A percentile compares a stretch with the other conserved stretches of the same genome.
Evolutionary conservation across 192 early-diverging fungal genomes (phyloP).

Genomic region (Powellomyces hirtus): DNA sequence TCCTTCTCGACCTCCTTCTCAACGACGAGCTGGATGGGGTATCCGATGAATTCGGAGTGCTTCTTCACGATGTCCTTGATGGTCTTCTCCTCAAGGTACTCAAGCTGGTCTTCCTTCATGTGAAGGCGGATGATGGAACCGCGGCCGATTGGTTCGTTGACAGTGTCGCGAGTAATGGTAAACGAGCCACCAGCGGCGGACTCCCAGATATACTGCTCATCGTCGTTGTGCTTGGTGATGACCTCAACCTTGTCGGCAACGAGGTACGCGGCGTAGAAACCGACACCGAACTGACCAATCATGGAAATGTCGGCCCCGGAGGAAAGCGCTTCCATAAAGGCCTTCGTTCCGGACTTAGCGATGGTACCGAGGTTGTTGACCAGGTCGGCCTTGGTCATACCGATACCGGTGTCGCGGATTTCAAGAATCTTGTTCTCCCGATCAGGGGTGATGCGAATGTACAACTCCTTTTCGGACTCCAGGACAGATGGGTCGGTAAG

Average conservation of each 20-base stretch:
- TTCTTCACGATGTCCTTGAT: constrained; percentile 99
- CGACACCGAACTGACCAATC: constrained; percentile 99
- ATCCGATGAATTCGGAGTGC: constrained; percentile 99
- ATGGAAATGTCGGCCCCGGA: constrained; percentile 97
- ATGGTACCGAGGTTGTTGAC: constrained; percentile 99
- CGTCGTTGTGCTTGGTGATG: constrained; percentile 96
- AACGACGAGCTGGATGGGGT: constrained; percentile 95
- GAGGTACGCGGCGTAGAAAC: constrained; percentile 99
- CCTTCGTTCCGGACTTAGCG: constrained; percentile 99
- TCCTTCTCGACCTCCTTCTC: constrained; percentile 99
- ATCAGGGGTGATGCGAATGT: constrained; percentile 92
- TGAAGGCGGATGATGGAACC: constrained; percentile 93
- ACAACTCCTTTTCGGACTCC: constrained; percentile 90
- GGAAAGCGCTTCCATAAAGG: constrained; percentile 98
- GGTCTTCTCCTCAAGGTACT: constrained; percentile 98
- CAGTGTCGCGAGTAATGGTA: constrained; percentile 91
- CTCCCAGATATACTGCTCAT: constrained; percentile 95
- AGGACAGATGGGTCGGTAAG: constrained; percentile 91
- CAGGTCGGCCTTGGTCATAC: constrained; percentile 94
- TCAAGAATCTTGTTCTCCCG: constrained; percentile 79
- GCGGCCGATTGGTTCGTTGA: constrained; percentile 87
- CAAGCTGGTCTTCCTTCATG: constrained; percentile 98
- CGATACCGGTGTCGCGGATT: constrained; percentile 88
- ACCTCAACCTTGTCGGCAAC: constrained; percentile 97
- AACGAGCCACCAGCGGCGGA: constrained; percentile 86